These are phyloP conservation scores for Apostasia ramifera DNA, from an alignment of 106 monocot species.

Conservation along the genomic window DNA sequence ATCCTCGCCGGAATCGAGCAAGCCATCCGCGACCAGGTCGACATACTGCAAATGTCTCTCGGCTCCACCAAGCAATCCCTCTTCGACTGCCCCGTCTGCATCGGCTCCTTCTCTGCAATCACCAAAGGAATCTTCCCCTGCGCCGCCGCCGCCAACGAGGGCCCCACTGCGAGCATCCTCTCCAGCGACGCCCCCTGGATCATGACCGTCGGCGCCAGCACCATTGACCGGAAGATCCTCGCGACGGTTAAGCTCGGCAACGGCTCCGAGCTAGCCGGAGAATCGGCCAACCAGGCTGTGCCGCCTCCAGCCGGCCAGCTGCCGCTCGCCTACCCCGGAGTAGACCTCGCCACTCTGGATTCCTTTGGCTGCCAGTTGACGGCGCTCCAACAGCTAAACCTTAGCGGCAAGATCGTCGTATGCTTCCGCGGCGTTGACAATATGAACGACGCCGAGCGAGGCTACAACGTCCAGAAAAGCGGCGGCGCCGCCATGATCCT, in stretches of 20 bases:
- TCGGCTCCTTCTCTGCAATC: constrained; percentile 17
- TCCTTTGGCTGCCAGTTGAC: not conserved
- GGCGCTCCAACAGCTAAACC: not conserved
- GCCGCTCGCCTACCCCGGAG: constrained; percentile 4
- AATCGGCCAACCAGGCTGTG: constrained; percentile 7
- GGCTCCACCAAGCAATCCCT: not conserved
- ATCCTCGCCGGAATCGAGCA: constrained; percentile 10
- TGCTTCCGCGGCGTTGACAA: not conserved
- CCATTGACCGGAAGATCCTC: constrained; percentile 6
- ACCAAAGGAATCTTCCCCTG: constrained; percentile 8
- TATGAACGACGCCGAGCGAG: not conserved
- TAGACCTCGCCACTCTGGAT: not conserved
- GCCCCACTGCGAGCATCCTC: not conserved
- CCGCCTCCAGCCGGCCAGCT: not conserved
- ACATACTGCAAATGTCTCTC: constrained; percentile 17
- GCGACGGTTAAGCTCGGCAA: constrained; percentile 13
- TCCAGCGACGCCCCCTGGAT: constrained; percentile 23
- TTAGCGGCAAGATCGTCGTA: constrained; percentile 8
- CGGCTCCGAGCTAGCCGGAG: constrained; percentile 5
- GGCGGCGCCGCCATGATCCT: constrained; percentile 23
- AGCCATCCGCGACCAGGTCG: constrained; percentile 18
- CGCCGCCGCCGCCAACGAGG: constrained; percentile 5
- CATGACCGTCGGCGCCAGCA: constrained; percentile 20
- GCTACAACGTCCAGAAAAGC: not conserved
- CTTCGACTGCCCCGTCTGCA: not conserved